phyloP scores from a whole-genome alignment of 495 filamentous ascomycete species.

The Penicillium lividum region DNA sequence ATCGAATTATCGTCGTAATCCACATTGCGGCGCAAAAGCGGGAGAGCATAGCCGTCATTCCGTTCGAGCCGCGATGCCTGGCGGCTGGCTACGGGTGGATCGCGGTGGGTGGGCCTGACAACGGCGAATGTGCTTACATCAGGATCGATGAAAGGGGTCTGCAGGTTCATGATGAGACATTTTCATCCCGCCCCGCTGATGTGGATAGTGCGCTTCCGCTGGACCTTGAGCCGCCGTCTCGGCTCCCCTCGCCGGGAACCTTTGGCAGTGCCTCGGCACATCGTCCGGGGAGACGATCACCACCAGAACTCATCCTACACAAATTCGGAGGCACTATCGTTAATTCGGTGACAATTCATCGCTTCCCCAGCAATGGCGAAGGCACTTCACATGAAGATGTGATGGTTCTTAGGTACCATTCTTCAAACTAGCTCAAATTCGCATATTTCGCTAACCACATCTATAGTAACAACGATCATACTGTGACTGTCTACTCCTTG shows the following conservation, averaged over 20 bases:
- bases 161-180: slow-evolving; percentile 31
- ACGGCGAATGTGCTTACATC: slow-evolving; percentile 83
- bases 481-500: slow-evolving; percentile 76
- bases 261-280: slow-evolving; percentile 29
- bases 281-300: slow-evolving; percentile 29
- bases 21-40: slow-evolving; percentile 70
- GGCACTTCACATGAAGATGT: slow-evolving; percentile 59
- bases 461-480: slow-evolving; percentile 81
- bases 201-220: slow-evolving; percentile 64
- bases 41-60: slow-evolving; percentile 73
- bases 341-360: slow-evolving; percentile 71
- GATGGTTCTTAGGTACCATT: slow-evolving; percentile 60
- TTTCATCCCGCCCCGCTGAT: slow-evolving; percentile 45
- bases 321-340: slow-evolving; percentile 61
- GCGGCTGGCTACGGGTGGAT: slow-evolving; percentile 84
- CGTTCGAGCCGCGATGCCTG: slow-evolving; percentile 82
- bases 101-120: slow-evolving; percentile 78
- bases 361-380: slow-evolving; percentile 50
- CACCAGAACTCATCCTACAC: slow-evolving; percentile 53
- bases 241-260: slow-evolving; percentile 28
- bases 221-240: slow-evolving; percentile 47
- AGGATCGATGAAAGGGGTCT: slow-evolving; percentile 49
- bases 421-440: background rate
- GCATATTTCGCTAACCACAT: background rate
- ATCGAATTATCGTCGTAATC: slow-evolving; percentile 70